Evolutionary conservation across 2,329 filamentous ascomycete species (phyloP).

Genomic region (Chrysoporthe deuterocubensis): DNA sequence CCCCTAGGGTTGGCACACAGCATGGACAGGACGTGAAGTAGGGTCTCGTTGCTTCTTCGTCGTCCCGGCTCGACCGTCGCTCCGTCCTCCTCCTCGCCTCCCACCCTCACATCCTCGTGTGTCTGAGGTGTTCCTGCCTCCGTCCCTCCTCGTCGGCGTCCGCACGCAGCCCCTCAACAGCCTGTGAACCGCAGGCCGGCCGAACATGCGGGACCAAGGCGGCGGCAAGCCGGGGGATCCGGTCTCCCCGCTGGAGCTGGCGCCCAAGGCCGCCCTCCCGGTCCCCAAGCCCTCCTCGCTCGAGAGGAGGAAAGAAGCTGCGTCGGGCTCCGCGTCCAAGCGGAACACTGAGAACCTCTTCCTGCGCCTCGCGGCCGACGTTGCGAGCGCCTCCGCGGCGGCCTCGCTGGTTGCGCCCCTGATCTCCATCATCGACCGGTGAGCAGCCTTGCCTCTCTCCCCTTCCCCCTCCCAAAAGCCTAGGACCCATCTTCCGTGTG

Average conservation of each 20-base stretch:
- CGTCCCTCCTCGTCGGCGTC: background rate
- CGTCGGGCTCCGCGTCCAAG: constrained; percentile 28
- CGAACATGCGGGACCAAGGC: constrained; percentile 22
- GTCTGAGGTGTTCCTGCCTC: background rate
- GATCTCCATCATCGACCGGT: constrained; percentile 89
- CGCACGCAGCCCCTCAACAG: background rate
- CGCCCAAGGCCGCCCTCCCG: constrained; percentile 15
- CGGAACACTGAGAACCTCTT: constrained; percentile 81
- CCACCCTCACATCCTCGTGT: background rate
- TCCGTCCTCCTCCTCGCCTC: background rate
- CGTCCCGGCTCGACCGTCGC: background rate
- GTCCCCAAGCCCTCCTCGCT: constrained; percentile 9
- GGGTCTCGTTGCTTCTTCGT: constrained; percentile 6
- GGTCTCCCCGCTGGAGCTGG: constrained; percentile 23
- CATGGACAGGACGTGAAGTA: constrained; percentile 26
- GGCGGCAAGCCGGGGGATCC: constrained; percentile 20
- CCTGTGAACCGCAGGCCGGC: background rate
- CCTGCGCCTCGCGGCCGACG: constrained; percentile 69
- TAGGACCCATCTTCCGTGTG: background rate
- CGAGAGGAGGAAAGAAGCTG: constrained; percentile 15
- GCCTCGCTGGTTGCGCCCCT: constrained; percentile 79
- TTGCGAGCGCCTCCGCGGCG: constrained; percentile 70
- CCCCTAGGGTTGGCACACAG: constrained; percentile 9
- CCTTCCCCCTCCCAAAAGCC: background rate
- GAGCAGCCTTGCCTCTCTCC: constrained; percentile 32